These are phyloP conservation scores for Flaveria bidentis DNA, from an alignment of 129 eudicot species.

Conservation along the genomic window DNA sequence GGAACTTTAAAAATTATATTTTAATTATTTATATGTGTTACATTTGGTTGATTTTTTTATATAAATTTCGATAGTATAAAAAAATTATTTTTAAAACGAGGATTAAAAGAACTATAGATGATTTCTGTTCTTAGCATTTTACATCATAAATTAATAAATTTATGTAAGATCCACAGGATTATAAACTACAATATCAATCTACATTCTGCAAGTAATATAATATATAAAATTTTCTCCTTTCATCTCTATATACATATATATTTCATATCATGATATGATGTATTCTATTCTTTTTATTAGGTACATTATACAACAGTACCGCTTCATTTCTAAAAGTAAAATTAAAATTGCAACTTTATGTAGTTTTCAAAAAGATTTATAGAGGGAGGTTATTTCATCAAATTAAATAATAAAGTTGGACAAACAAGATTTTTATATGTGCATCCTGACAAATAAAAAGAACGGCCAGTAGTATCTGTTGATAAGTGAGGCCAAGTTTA, in stretches of 20 bases:
- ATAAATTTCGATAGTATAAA: background rate
- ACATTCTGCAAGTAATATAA: no score
- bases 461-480: conserved; percentile 55
- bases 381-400: background rate
- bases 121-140: no score
- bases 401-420: background rate
- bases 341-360: background rate
- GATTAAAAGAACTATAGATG: no score
- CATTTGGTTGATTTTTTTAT: no score
- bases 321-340: background rate
- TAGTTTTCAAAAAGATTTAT: conserved; percentile 1
- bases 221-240: no score
- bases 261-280: no score
- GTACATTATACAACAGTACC: background rate
- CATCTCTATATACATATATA: no score
- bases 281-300: no score
- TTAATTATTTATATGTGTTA: background rate
- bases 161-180: no score
- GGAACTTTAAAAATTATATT: background rate
- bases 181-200: no score
- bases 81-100: no score
- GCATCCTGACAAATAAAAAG: conserved; percentile 40
- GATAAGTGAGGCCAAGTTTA: conserved; percentile 37
- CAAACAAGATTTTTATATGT: conserved; percentile 4
- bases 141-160: no score